These are phyloP conservation scores for Nakazawaea sp. DNA, from an alignment of 805 yeast species.

Conservation along the genomic window DNA sequence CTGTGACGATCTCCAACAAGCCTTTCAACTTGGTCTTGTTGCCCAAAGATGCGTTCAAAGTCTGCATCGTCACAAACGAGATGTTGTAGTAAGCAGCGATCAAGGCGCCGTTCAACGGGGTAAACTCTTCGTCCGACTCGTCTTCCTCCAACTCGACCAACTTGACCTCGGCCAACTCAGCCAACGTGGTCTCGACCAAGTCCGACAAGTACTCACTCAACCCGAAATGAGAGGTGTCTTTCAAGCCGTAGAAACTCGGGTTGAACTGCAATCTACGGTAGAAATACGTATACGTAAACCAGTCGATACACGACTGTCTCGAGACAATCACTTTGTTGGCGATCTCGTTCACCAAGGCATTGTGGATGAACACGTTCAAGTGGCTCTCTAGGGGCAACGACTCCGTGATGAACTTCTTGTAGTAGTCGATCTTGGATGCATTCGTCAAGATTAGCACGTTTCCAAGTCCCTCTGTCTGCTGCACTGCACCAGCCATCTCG, in stretches of 20 bases:
- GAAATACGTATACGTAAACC: constrained; percentile 80
- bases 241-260: constrained; percentile 85
- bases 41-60: constrained; percentile 43
- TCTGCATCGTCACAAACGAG: constrained; percentile 60
- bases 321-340: constrained; percentile 52
- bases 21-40: constrained; percentile 52
- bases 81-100: constrained; percentile 71
- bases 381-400: constrained; percentile 83
- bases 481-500: constrained; percentile 52
- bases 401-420: constrained; percentile 62
- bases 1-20: constrained; percentile 56
- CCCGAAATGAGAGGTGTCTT: constrained; percentile 55
- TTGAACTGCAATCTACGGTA: constrained; percentile 75
- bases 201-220: constrained; percentile 81
- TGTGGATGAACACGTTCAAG: constrained; percentile 51
- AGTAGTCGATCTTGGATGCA: constrained; percentile 49
- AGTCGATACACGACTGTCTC: constrained; percentile 84
- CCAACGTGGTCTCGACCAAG: constrained; percentile 62
- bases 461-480: constrained; percentile 24
- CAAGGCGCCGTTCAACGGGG: constrained; percentile 63
- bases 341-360: constrained; percentile 69
- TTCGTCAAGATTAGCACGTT: constrained; percentile 53
- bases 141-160: constrained; percentile 52
- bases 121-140: constrained; percentile 34
- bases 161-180: constrained; percentile 53